These are phyloP conservation scores for Skeletonema costatum DNA, from an alignment of 108 stramenopile genomes.

Conservation along the genomic window DNA sequence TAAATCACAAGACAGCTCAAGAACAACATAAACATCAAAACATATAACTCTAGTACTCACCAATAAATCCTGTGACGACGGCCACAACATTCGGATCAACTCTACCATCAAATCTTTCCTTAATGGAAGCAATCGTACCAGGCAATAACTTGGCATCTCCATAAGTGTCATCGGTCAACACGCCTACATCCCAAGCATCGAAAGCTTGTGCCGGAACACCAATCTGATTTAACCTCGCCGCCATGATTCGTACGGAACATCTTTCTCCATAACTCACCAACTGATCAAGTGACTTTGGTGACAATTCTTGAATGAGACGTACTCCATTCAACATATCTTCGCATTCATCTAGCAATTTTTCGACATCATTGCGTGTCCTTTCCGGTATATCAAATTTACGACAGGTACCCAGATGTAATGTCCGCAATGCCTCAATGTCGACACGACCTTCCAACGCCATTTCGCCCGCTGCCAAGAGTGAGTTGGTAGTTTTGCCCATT, in stretches of 20 bases:
- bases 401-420: slow-evolving; percentile 81
- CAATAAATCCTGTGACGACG: slow-evolving; percentile 97
- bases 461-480: slow-evolving; percentile 88
- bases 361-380: slow-evolving; percentile 61
- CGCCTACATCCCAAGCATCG: slow-evolving; percentile 95
- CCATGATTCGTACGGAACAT: slow-evolving; percentile 91
- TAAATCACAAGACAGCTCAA: not conserved
- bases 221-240: slow-evolving; percentile 90
- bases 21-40: not conserved
- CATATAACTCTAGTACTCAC: slow-evolving; percentile 7
- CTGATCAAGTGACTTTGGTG: slow-evolving; percentile 88
- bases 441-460: slow-evolving; percentile 94
- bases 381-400: slow-evolving; percentile 71
- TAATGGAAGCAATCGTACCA: slow-evolving; percentile 56
- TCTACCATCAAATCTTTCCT: slow-evolving; percentile 59
- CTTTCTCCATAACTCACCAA: slow-evolving; percentile 95
- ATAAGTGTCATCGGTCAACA: slow-evolving; percentile 87
- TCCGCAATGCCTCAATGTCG: slow-evolving; percentile 87
- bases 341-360: slow-evolving; percentile 81
- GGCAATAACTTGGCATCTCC: slow-evolving; percentile 90
- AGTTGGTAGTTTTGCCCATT: slow-evolving; percentile 98
- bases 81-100: slow-evolving; percentile 90
- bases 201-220: slow-evolving; percentile 94
- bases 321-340: slow-evolving; percentile 94
- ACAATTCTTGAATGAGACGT: slow-evolving; percentile 87